Conservation (phyloP, 164 flowering plant genomes). For the Santalum album region DNA sequence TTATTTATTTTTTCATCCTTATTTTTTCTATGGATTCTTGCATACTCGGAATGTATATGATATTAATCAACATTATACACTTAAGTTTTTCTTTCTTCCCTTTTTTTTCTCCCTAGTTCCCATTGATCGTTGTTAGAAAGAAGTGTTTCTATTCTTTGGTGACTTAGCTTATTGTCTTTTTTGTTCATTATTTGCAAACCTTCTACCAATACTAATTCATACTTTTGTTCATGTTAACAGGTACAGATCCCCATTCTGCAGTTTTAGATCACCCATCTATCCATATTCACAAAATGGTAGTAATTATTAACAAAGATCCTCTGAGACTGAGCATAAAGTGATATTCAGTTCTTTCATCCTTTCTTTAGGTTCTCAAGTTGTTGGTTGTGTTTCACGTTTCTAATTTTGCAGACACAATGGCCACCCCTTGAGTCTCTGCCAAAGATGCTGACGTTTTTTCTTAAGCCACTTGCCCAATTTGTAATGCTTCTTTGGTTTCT, state of each 20-base stretch:
- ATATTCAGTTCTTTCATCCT: neutral
- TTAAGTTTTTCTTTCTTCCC: too few species aligned
- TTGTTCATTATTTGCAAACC: neutral
- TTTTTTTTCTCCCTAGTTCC: too few species aligned
- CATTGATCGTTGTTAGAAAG: too few species aligned
- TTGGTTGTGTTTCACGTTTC: neutral
- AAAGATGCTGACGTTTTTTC: constrained; percentile 50
- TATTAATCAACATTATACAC: too few species aligned
- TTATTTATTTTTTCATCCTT: too few species aligned
- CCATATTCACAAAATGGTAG: constrained; percentile 82
- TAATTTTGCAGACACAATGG: constrained; percentile 49
- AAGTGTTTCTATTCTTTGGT: too few species aligned
- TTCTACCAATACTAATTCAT: neutral
- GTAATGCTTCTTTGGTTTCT: constrained; percentile 79
- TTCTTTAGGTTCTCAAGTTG: neutral
- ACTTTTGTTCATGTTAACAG: constrained; percentile 22
- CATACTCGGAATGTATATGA: too few species aligned
- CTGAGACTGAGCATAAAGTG: neutral
- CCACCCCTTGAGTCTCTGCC: constrained; percentile 42
- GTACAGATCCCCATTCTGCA: constrained; percentile 74
- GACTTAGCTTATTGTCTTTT: neutral
- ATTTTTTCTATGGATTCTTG: too few species aligned
- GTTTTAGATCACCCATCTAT: constrained; percentile 53
- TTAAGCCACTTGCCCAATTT: constrained; percentile 78
- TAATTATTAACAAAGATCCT: neutral